phyloP scores from a whole-genome alignment of 2,329 filamentous ascomycete species.

The Ascochyta lentis region DNA sequence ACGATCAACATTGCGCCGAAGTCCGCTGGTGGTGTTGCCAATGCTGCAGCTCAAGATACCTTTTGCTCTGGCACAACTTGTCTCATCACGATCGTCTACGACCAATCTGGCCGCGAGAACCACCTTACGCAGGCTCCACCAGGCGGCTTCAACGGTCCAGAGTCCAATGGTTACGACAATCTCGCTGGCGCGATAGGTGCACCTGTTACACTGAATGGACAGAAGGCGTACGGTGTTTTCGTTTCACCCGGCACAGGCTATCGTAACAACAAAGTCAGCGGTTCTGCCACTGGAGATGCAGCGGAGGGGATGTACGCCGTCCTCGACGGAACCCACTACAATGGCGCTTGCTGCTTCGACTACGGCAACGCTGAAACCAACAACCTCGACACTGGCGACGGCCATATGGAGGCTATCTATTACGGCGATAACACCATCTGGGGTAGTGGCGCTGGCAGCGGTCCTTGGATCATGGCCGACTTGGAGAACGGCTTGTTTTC shows the following conservation, averaged over 20 bases:
- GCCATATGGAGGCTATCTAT: slow-evolving; percentile 74
- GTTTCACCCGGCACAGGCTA: slow-evolving; percentile 68
- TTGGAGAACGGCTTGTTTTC: slow-evolving; percentile 72
- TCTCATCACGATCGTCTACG: slow-evolving; percentile 69
- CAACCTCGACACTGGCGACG: slow-evolving; percentile 60
- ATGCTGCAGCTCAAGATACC: slow-evolving; percentile 65
- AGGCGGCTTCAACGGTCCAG: slow-evolving; percentile 64
- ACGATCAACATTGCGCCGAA: slow-evolving; percentile 59
- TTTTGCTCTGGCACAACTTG: slow-evolving; percentile 69
- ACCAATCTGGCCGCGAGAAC: slow-evolving; percentile 68
- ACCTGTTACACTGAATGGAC: slow-evolving; percentile 65
- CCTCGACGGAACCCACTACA: slow-evolving; percentile 67
- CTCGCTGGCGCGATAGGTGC: slow-evolving; percentile 65
- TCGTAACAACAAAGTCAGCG: slow-evolving; percentile 62
- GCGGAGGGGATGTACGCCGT: slow-evolving; percentile 68
- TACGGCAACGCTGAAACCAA: slow-evolving; percentile 54
- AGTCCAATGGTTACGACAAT: slow-evolving; percentile 64
- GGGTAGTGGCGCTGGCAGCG: slow-evolving; percentile 64
- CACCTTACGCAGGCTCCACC: slow-evolving; percentile 68
- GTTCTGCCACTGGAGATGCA: slow-evolving; percentile 62
- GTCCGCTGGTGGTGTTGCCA: slow-evolving; percentile 66
- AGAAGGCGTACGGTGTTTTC: slow-evolving; percentile 70
- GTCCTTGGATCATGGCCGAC: slow-evolving; percentile 74
- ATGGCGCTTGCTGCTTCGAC: slow-evolving; percentile 60
- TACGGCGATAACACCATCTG: slow-evolving; percentile 63